phyloP scores from a whole-genome alignment of 2,329 filamentous ascomycete species.

The Stachybotrys elegans region DNA sequence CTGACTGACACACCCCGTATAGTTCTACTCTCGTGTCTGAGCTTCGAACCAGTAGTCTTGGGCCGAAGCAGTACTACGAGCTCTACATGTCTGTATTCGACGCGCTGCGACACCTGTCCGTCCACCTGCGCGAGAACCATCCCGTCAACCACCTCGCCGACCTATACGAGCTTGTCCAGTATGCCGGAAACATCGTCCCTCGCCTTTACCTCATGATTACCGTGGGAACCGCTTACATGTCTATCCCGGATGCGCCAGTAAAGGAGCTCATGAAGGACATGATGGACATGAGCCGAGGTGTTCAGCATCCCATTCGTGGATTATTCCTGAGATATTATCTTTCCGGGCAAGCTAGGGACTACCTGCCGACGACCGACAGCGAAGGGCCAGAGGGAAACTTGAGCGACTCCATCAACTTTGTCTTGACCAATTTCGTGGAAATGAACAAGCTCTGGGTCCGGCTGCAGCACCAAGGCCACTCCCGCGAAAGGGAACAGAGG shows the following conservation, averaged over 20 bases:
- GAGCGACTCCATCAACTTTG: slow-evolving; percentile 96
- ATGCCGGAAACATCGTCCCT: slow-evolving; percentile 96
- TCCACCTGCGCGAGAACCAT: slow-evolving; percentile 95
- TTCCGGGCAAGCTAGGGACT: slow-evolving; percentile 88
- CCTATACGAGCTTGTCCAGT: slow-evolving; percentile 95
- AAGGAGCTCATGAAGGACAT: slow-evolving; percentile 99
- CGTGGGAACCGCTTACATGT: slow-evolving; percentile 98
- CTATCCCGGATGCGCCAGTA: slow-evolving; percentile 93
- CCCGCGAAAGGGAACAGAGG: slow-evolving; percentile 85
- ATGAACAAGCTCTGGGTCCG: slow-evolving; percentile 99
- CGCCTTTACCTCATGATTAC: slow-evolving; percentile 98
- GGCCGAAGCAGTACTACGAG: slow-evolving; percentile 99
- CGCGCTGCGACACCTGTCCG: slow-evolving; percentile 90
- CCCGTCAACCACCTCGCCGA: slow-evolving; percentile 97
- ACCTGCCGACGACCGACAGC: slow-evolving; percentile 72
- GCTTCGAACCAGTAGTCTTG: slow-evolving; percentile 89
- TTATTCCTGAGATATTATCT: slow-evolving; percentile 95
- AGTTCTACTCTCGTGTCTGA: slow-evolving; percentile 99
- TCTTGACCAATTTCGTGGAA: slow-evolving; percentile 97
- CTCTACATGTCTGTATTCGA: slow-evolving; percentile 99
- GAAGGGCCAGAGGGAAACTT: slow-evolving; percentile 94
- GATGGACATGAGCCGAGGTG: slow-evolving; percentile 99
- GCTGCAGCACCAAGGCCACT: slow-evolving; percentile 95
- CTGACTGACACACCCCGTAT: slow-evolving; percentile 12
- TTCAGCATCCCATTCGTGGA: slow-evolving; percentile 93